These are phyloP conservation scores for Lactifluus hygrophoroides DNA, from an alignment of 768 basidiomycete species.

Conservation along the genomic window DNA sequence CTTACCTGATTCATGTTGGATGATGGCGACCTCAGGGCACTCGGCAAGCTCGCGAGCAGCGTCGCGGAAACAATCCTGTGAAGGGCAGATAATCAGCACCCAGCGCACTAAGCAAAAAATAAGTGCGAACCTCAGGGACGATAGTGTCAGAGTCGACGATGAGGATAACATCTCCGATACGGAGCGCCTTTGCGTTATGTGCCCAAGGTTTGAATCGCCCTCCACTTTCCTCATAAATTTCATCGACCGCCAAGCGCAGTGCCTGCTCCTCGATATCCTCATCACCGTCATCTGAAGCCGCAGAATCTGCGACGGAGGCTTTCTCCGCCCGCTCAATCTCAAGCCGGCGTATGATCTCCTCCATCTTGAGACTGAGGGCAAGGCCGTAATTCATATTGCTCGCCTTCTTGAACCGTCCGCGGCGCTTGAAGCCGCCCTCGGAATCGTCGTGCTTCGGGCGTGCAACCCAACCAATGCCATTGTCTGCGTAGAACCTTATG, in stretches of 20 bases:
- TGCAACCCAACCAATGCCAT: conserved; percentile 78
- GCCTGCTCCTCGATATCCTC: conserved; percentile 63
- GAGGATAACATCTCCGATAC: conserved; percentile 73
- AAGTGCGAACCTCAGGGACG: conserved; percentile 52
- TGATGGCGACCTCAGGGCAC: conserved; percentile 78
- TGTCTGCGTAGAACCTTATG: conserved; percentile 64
- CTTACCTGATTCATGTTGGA: conserved; percentile 79
- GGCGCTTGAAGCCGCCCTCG: conserved; percentile 65
- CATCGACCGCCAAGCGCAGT: conserved; percentile 64
- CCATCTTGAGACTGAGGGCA: conserved; percentile 56
- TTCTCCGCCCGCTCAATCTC: conserved; percentile 34
- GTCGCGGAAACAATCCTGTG: conserved; percentile 78
- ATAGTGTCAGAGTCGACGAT: conserved; percentile 77
- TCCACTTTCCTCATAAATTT: conserved; percentile 53
- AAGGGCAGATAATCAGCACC: not conserved
- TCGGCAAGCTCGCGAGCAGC: conserved; percentile 79
- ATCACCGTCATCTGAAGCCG: conserved; percentile 33
- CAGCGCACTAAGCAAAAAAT: not conserved
- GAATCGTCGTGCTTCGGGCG: conserved; percentile 59
- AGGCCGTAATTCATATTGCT: conserved; percentile 85
- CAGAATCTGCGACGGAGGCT: conserved; percentile 27
- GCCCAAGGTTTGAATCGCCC: conserved; percentile 66
- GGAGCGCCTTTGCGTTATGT: conserved; percentile 61
- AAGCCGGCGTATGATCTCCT: conserved; percentile 40
- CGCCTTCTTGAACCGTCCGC: conserved; percentile 90